Evolutionary conservation across 805 yeast genomes (phyloP), one percentile per base, ranked within the genome.

Genomic region (Metschnikowia proteae): DNA sequence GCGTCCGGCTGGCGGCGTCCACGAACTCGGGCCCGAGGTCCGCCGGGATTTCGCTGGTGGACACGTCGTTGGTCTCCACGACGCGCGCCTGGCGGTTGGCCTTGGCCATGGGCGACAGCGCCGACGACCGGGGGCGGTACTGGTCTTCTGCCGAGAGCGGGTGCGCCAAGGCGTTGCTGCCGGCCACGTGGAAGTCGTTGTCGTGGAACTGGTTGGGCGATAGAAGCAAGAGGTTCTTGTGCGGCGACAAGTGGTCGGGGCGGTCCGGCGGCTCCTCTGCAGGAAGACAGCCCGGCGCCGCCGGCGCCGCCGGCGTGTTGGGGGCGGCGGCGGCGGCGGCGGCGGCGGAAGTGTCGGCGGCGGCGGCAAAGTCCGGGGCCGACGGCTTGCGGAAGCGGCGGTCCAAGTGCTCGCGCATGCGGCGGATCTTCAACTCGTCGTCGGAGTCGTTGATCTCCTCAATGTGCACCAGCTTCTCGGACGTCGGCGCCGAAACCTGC

Each of bases 31-130:
- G 35, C 22, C 28, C 38, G 32, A 42, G 11, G 8, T 48, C 50
- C 29, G 27, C 29, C 5, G 39, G 28, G 29, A 44, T 22, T 30
- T 48, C 55, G 5, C 43, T 22, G 28, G 52, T 30, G 5, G 51
- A 26, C 35, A 40, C 44, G 30, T 67, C 70, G 44, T 60, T 63
- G 2, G 72, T 65, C 50, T 73, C 78, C 3, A 73, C 68, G 6
- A 73, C 75, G 28, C 76, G 62, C 2, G 78, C 78, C 53, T 73
- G 78, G 45, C 78, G 61, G 47, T 73, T 73, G 5, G 63, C 72
- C 52, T 60, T 67, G 1, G 76, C 78, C 60, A 68, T 60, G 5
- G 78, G 78, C 28, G 75, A 69, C 6, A 72, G 59, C 26, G 68
- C 62, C 9, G 58, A 60, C 1, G 71, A 61, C 40, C 74, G 59